A percentile compares a stretch with the other conserved stretches of the same genome.
Conservation (phyloP, 768 basidiomycete species). For the Boletus barrowsii region DNA sequence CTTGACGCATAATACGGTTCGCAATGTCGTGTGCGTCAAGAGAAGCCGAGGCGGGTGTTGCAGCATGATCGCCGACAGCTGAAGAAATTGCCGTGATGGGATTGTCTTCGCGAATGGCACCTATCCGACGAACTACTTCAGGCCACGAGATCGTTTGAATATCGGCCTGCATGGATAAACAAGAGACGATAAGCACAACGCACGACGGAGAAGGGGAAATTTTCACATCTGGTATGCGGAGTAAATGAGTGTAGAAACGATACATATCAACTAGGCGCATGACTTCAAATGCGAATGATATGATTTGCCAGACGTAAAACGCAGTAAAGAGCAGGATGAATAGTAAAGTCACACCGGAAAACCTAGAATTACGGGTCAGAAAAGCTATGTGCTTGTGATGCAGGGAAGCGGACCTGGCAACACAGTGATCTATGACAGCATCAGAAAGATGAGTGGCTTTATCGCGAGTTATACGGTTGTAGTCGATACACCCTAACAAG, state of each 20-base stretch:
- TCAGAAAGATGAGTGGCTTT: slow-evolving; percentile 69
- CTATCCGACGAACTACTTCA: slow-evolving; percentile 87
- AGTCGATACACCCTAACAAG: slow-evolving; percentile 92
- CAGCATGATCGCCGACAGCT: slow-evolving; percentile 43
- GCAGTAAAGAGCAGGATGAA: slow-evolving; percentile 82
- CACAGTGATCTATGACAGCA: slow-evolving; percentile 78
- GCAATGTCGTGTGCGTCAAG: slow-evolving; percentile 98
- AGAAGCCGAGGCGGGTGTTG: slow-evolving; percentile 73
- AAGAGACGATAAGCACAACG: slow-evolving; percentile 9
- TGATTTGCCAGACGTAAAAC: slow-evolving; percentile 88
- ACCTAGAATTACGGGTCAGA: slow-evolving; percentile 43
- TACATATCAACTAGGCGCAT: slow-evolving; percentile 90
- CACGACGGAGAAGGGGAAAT: not conserved
- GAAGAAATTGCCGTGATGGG: slow-evolving; percentile 86
- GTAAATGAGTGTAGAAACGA: slow-evolving; percentile 90
- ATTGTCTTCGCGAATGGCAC: slow-evolving; percentile 87
- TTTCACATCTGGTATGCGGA: slow-evolving; percentile 90
- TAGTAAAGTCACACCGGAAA: slow-evolving; percentile 80
- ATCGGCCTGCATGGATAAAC: slow-evolving; percentile 68
- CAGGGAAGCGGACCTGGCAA: slow-evolving; percentile 62
- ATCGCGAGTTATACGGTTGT: slow-evolving; percentile 70
- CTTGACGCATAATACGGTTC: slow-evolving; percentile 95
- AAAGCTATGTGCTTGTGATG: not conserved
- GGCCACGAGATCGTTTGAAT: slow-evolving; percentile 98
- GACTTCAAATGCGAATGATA: slow-evolving; percentile 71